These are phyloP conservation scores for Candida dubliniensis DNA, from an alignment of 1,139 yeast species.

Conservation along the genomic window DNA sequence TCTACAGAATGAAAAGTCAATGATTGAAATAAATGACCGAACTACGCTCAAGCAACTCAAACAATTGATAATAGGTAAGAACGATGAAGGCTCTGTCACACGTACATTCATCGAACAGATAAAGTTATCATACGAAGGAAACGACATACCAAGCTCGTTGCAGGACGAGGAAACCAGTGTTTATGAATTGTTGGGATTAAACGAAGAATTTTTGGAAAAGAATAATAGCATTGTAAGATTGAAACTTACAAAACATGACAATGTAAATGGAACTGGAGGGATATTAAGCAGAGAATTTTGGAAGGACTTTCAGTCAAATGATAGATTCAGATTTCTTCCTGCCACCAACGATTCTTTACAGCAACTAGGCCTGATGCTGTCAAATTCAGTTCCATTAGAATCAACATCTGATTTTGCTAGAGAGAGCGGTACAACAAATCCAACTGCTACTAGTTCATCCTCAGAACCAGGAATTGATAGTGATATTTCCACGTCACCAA, in stretches of 20 bases:
- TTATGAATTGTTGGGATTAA: conserved; percentile 17
- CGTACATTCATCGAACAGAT: conserved; percentile 34
- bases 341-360: conserved; percentile 11
- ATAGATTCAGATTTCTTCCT: conserved; percentile 27
- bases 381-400: background rate
- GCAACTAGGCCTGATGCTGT: background rate
- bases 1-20: conserved; percentile 22
- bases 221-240: conserved; percentile 13
- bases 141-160: conserved; percentile 11
- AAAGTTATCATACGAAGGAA: conserved; percentile 17
- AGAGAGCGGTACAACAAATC: too few species aligned
- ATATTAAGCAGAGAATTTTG: conserved; percentile 29
- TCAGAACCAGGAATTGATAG: too few species aligned
- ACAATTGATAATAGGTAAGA: conserved; percentile 22
- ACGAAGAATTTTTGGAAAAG: conserved; percentile 12
- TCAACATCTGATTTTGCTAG: background rate
- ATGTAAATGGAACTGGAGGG: conserved; percentile 23
- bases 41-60: conserved; percentile 27
- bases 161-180: conserved; percentile 13
- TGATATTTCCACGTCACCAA: too few species aligned
- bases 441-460: too few species aligned
- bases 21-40: conserved; percentile 24
- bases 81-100: conserved; percentile 25
- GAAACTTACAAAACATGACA: conserved; percentile 15
- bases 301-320: conserved; percentile 26